Base-by-base conservation (phyloP, 805 yeast species). In the Saturnispora mendoncae region DNA sequence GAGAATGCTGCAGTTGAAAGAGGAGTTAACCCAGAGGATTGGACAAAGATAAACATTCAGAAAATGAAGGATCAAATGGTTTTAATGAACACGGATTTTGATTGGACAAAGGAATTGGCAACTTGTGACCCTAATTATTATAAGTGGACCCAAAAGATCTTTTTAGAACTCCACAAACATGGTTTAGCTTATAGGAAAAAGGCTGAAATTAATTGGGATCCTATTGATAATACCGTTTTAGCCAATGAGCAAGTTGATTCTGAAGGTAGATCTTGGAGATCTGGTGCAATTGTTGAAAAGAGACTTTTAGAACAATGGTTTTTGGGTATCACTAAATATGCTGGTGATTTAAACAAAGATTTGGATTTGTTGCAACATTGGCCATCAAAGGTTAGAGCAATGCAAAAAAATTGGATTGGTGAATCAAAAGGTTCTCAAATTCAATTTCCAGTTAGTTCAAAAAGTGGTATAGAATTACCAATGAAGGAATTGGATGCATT, bases 161-260 rank as follows among this genome's bases (percentile, higher is more conserved):
- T 92, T 51, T 59, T 85, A 21, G 66, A 83, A 55, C 56, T 92
- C 41, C 75, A 71, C 58, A 75, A 86, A 51, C 69, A 78, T 36
- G 94, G 94, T 0, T 62, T 85, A 38, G 97, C 97, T 0, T 90
- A 92, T 54, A 71, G 88, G 49, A 79, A 80, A 36, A 78, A 78
- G 36, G 94, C 96, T 0, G 87, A 80, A 51, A 92, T 92, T 45
- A 92, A 92, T 56, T 92, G 98, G 98, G 98, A 92, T 61, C 98
- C 98, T 0, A 75, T 92, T 0, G 98, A 92, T 53, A 74, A 81
- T 49, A 92, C 98, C 0, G 98, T 92, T 1, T 67, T 92, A 45
- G 98, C 98, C 2, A 92, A 83, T 57, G 98, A 92, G 61, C 98
- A 92, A 60, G 97, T 92, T 3, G 98, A 92, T 58, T 59, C 80